phyloP scores from a whole-genome alignment of 176 grass and related monocot genomes.

The Rhynchospora tenuis region DNA sequence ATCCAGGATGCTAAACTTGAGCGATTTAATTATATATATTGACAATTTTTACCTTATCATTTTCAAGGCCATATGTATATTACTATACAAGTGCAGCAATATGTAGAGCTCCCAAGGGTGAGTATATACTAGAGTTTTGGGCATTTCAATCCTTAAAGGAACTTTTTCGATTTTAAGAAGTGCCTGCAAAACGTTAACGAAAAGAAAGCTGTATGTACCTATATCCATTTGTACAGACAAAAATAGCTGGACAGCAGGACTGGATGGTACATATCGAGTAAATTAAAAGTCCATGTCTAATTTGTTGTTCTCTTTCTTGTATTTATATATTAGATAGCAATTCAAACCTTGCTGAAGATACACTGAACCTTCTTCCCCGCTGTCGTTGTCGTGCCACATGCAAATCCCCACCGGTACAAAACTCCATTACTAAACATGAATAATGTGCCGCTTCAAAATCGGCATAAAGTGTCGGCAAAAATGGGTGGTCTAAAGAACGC shows the following conservation, averaged over 20 bases:
- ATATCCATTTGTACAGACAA: not conserved
- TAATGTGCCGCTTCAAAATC: slow-evolving; percentile 89
- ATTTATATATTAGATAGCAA: not conserved
- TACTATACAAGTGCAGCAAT: not conserved
- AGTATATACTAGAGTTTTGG: not conserved
- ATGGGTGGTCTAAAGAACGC: slow-evolving; percentile 69
- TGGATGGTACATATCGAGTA: not conserved
- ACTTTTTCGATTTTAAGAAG: not conserved
- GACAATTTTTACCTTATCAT: not conserved
- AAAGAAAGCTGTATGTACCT: not conserved
- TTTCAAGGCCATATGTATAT: not conserved
- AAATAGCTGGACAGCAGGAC: no score
- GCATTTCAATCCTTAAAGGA: not conserved
- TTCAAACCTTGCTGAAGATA: slow-evolving; percentile 47
- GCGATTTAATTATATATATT: not conserved
- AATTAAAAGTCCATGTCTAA: no score
- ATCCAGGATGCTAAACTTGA: not conserved
- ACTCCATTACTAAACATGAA: slow-evolving; percentile 93
- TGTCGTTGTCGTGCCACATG: slow-evolving; percentile 79
- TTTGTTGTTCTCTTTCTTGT: not conserved
- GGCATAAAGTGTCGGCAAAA: slow-evolving; percentile 79
- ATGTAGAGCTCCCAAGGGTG: not conserved
- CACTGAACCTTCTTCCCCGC: slow-evolving; percentile 46
- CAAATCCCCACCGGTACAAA: slow-evolving; percentile 79
- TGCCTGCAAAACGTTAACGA: no score